Percentiles rank a stretch among this genome's conserved stretches.
These are phyloP conservation scores for Sphagnum tenellum DNA, from an alignment of 225 moss, liverwort and hornwort genomes.

Conservation along the genomic window DNA sequence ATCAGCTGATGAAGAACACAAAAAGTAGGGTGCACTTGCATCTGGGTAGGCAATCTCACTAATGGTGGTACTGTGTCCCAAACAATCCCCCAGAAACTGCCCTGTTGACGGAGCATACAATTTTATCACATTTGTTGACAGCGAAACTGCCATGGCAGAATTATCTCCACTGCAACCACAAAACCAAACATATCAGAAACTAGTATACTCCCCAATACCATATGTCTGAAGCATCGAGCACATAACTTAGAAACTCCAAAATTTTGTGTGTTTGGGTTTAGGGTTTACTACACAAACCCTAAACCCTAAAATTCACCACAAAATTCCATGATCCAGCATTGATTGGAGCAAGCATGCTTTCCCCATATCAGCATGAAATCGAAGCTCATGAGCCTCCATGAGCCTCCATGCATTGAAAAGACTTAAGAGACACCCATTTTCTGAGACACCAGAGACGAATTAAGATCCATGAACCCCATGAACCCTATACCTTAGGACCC, in stretches of 20 bases:
- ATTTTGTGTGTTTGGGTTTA: too few species aligned
- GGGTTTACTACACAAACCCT: neutral
- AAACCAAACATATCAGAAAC: neutral
- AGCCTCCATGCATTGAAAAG: too few species aligned
- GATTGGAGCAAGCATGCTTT: too few species aligned
- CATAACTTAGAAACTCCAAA: too few species aligned
- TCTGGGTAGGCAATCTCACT: conserved; percentile 70
- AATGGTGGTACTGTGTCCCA: conserved; percentile 70
- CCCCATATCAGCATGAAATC: too few species aligned
- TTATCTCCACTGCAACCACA: conserved; percentile 42
- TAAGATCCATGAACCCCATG: too few species aligned
- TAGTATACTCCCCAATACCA: neutral
- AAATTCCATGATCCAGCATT: too few species aligned
- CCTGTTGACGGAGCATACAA: conserved; percentile 73
- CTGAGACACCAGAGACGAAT: too few species aligned
- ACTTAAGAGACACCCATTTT: too few species aligned
- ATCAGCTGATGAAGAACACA: conserved; percentile 89
- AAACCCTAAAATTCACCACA: conserved; percentile 1
- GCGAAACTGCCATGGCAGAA: conserved; percentile 83
- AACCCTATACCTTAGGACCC: too few species aligned
- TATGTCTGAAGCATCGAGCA: too few species aligned
- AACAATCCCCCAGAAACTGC: conserved; percentile 62
- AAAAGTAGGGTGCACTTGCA: conserved; percentile 51
- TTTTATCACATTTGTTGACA: conserved; percentile 86
- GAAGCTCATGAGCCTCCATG: too few species aligned